Base-by-base conservation (phyloP, 345 rosid genomes). In the Eucalyptus rudis region DNA sequence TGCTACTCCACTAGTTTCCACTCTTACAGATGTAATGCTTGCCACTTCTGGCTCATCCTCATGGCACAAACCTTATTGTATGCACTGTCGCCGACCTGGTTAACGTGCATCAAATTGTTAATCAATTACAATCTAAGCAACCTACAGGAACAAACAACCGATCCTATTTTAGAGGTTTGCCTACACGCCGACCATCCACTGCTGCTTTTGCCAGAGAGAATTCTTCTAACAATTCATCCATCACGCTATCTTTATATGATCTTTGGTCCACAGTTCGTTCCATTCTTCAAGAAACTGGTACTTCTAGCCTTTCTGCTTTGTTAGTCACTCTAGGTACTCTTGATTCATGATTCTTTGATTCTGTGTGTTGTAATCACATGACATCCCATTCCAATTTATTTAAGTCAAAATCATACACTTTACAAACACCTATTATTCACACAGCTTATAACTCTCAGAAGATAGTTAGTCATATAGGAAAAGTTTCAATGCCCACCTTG, bases 71-170 rank as follows among this genome's bases (percentile, higher is more conserved):
- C 10, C 36, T 52, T 52, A 52, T 52, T 19, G 56, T 52, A 52
- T 1, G 10, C 56, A 52, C 2, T 19, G 9, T 64, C 8, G 5
- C 4, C 3, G 36, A 64, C 10, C 8, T n/a, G 0, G 36, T 64
- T 31, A 64, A 29, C 5, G 2, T n/a, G 36, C 36, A 64, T 29
- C 36, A n/a, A 64, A 29, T 64, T 64, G 36, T 64, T n/a, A 29
- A 29, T 62, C 36, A 3, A 31, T 31, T n/a, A 15, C 36, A 64
- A n/a, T 31, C 17, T 64, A 64, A 64, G 71, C 33, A 64, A 64
- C 36, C 20, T n/a, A n/a, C 2, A 7, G 3, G 36, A 64, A n/a
- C 71, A 13, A 64, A 64, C 71, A 64, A 64, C 36, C 36, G 3
- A 64, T n/a, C 40, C 7, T 3, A 10, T 13, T n/a, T 64, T 7